Percentiles rank a stretch among this genome's conserved stretches.
Conservation (phyloP, 345 rosid genomes). For the Xanthoceras sorbifolium region DNA sequence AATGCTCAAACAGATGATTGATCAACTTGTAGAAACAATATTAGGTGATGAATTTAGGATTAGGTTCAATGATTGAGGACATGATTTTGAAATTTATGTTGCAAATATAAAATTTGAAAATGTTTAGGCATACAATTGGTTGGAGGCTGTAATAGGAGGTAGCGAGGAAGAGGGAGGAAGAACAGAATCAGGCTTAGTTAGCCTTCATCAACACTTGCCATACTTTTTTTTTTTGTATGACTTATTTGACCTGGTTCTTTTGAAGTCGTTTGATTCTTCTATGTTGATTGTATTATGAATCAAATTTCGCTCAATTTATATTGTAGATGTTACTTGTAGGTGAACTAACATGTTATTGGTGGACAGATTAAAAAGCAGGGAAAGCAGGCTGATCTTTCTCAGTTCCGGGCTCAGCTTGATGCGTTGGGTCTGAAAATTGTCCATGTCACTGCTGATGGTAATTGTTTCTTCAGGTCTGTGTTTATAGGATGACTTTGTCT, state of each 20-base stretch:
- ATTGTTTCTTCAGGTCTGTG: constrained; percentile 94
- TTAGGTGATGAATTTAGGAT: not conserved
- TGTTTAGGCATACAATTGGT: not conserved
- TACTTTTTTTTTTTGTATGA: not conserved
- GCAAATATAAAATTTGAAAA: not conserved
- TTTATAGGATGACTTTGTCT: constrained; percentile 12
- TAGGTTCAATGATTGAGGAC: not conserved
- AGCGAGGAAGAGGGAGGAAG: not conserved
- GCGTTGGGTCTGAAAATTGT: constrained; percentile 69
- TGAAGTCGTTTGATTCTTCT: not conserved
- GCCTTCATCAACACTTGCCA: not conserved
- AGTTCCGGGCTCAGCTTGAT: constrained; percentile 68
- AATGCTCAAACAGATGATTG: not conserved
- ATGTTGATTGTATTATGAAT: not conserved
- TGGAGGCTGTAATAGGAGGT: not conserved
- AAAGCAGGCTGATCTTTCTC: constrained; percentile 64
- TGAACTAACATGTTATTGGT: constrained; percentile 15
- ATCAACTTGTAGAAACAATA: not conserved
- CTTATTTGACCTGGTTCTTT: not conserved
- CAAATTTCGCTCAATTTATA: not conserved
- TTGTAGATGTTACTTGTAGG: constrained; percentile 7
- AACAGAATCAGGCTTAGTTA: too few relatives aligned
- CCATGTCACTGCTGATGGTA: constrained; percentile 88
- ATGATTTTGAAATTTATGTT: not conserved
- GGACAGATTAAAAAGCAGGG: constrained; percentile 68